Base-by-base conservation (phyloP, 345 rosid species). In the Aquilaria malaccensis region DNA sequence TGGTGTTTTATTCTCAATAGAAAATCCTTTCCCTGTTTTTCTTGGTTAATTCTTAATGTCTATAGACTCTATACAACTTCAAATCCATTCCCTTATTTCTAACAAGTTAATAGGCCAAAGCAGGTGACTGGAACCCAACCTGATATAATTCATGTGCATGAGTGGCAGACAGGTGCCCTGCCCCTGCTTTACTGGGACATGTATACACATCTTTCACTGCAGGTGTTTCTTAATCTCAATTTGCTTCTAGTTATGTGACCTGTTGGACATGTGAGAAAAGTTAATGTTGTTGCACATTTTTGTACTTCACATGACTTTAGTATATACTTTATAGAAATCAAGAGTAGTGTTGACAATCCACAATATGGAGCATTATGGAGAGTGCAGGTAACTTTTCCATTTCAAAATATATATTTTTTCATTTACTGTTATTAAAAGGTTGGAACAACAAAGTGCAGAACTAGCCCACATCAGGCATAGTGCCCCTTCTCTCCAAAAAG, bases 101-200 rank as follows among this genome's bases (percentile, higher is more conserved):
- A 50, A 61, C 47, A 55, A 51, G 48, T 63, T 31, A 47, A 7
- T 58, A 31, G 56, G 60, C 61, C 56, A 13, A 61, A 31, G 48
- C 79, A 82, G 87, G 84, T 77, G 63, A 56, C 80, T 62, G 77
- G 74, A 60, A 59, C 62, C 58, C 84, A 82, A 58, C 84, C 87
- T 11, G 84, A 80, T 65, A 73, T 82, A 56, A 79, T 82, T 67
- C 87, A 82, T 65, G 82, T 75, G 64, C 84, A 82, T 61, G 87
- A 82, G 60, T 82, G 87, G 84, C 87, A 82, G 66, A 79, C 76
- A 3, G 70, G 87, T 67, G 84, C 74, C 52, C 67, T 80, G 63
- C 81, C 82, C 62, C 71, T 83, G 58, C 82, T 83, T 73, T 80
- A 71, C 74, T 83, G 87, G 87, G 87, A 83, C 59, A 74, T 83